Base-by-base conservation (phyloP, 2,329 filamentous ascomycete genomes). In the Curvularia sp. region DNA sequence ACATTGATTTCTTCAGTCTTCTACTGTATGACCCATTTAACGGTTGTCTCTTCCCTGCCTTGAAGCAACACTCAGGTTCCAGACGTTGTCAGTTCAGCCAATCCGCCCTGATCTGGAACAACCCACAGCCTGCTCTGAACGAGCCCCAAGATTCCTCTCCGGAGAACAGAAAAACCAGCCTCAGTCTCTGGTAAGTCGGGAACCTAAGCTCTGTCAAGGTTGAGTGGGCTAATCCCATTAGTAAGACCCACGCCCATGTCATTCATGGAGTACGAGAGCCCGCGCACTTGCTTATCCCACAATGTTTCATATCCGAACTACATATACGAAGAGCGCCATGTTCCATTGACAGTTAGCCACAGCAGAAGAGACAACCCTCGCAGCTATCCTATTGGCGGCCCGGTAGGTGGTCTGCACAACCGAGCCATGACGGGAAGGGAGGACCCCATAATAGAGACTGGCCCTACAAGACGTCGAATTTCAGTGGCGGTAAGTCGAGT, bases 381-480 rank as follows among this genome's bases (percentile, higher is more conserved):
- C 32, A 57, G 53, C 4, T 74, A 67, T 59, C 64, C 66, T 13
- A 25, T 74, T 21, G 64, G 69, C 36, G 65, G 65, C 12, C 66
- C 68, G 1, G 59, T 67, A n/a, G 68, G 58, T 13, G 55, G 63
- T 13, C 46, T 62, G 19, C 64, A 64, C 30, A 52, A 47, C 27
- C 53, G 62, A 39, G 23, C 42, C 47, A 50, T 45, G 25, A 32
- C 52, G 21, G 54, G 55, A 30, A 57, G 60, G 49, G 69, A 72
- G 12, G 67, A 73, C 13, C 47, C 39, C 18, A 71, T 75, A 18
- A 56, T 71, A 39, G 79, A 81, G 15, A 69, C 67, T 42, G 72
- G 69, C 28, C 71, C 73, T 18, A 68, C 79, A 23, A 79, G 83
- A 56, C 78, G 82, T 55, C 82, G 86, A 49, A 86, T 86, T 49